These are phyloP conservation scores for Dillenia turbinata DNA, from an alignment of 164 flowering plant genomes.

Conservation along the genomic window DNA sequence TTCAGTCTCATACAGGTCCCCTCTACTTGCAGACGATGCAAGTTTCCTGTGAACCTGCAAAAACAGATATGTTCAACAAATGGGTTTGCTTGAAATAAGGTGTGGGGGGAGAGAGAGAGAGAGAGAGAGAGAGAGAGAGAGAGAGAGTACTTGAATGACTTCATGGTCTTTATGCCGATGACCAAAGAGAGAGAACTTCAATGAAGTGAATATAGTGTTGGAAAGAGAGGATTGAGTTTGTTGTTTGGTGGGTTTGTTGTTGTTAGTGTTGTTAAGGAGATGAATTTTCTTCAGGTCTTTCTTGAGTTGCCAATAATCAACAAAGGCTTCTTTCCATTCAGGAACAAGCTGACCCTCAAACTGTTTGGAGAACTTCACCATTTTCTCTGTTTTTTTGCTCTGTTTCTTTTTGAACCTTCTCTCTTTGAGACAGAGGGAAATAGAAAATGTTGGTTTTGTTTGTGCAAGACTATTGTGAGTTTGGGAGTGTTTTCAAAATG, in stretches of 20 bases:
- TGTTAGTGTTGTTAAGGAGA: constrained; percentile 24
- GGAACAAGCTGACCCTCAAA: constrained; percentile 92
- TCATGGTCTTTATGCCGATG: constrained; percentile 48
- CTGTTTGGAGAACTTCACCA: constrained; percentile 98
- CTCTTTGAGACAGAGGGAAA: neutral
- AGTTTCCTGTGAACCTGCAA: constrained; percentile 79
- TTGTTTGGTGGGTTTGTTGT: constrained; percentile 10
- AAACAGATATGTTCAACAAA: constrained; percentile 1
- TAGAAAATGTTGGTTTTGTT: constrained; percentile 5
- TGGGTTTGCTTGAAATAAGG: neutral
- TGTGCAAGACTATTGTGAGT: constrained; percentile 13
- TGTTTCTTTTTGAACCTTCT: neutral
- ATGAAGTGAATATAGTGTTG: constrained; percentile 33
- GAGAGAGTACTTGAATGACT: constrained; percentile 58
- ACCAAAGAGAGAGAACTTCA: constrained; percentile 39
- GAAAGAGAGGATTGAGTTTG: constrained; percentile 27
- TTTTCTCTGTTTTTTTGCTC: constrained; percentile 16
- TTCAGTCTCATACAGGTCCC: constrained; percentile 79
- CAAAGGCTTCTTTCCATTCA: constrained; percentile 99
- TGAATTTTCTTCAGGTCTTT: constrained; percentile 82
- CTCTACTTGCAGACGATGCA: constrained; percentile 65
- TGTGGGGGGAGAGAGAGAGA: neutral
- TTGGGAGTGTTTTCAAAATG: constrained; percentile 26
- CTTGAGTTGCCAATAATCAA: constrained; percentile 86
- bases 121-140: constrained; percentile 4